Evolutionary conservation across 106 monocot species (phyloP), one percentile per base, ranked within the genome.

Genomic region (Triglochin maritima): DNA sequence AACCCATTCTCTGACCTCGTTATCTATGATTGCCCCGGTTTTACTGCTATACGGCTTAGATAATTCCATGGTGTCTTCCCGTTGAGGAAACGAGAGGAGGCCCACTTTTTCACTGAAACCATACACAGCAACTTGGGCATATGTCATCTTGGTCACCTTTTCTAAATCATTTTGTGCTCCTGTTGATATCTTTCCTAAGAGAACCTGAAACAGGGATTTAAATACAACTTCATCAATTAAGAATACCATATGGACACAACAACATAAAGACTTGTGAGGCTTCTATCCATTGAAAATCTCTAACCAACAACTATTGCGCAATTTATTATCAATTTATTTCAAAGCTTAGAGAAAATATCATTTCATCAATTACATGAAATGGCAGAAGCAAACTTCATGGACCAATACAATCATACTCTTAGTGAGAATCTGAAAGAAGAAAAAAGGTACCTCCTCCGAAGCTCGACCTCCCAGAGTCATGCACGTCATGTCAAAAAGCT

Each of bases 91-190:
- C 3, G 94, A 95, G 10, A 95, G 85, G 14, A 95, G 95, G 12
- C 90, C 95, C 0, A 90, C 85, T 68, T 95, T 95, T 14, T 90
- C 90, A 7, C 94, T 95, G 69, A 95, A 95, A 4, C 95, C 95
- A 67, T 95, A 95, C 5, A 95, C 78, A 17, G 95, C 95, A 46
- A 95, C 90, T 61, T 90, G 95, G 4, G 90, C 95, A 50, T 95
- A 95, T 1, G 95, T 90, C 95, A 95, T 90, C 65, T 85, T 90
- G 8, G 95, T 95, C 49, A 90, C 95, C 62, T 95, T 95, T 64
- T 95, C 95, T 73, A 95, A 46, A 69, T 95, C 95, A 54, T 95
- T 85, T 52, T 95, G 90, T 13, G 95, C 95, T 44, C 95, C 95
- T 3, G 90, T 95, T 2, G 95, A 95, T 55, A 95, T 90, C 58